These are phyloP conservation scores for Aurantiochytrium sp. DNA, from an alignment of 108 stramenopile genomes.

Conservation along the genomic window DNA sequence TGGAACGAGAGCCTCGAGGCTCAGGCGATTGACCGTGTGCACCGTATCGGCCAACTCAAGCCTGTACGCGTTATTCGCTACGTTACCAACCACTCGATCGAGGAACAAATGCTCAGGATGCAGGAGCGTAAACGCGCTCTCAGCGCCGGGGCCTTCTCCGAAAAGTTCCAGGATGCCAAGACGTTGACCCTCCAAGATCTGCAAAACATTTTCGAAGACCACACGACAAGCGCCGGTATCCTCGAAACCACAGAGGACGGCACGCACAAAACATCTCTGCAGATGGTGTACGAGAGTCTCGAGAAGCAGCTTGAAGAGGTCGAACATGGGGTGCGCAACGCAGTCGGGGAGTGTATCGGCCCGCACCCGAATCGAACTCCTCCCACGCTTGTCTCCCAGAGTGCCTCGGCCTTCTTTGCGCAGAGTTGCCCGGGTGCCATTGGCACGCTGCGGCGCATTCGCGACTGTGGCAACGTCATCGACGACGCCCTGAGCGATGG, in stretches of 20 bases:
- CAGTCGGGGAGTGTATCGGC: background rate
- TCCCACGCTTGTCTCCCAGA: background rate
- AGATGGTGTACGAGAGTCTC: background rate
- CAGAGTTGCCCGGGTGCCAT: background rate
- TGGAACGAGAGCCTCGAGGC: constrained; percentile 59
- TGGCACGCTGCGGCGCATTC: background rate
- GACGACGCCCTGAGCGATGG: no score
- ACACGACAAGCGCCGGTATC: background rate
- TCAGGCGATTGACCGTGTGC: constrained; percentile 97
- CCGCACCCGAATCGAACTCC: background rate
- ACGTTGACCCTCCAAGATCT: constrained; percentile 24
- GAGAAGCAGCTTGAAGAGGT: background rate
- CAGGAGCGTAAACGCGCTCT: constrained; percentile 92
- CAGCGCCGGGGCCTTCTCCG: constrained; percentile 84
- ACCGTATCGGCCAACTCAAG: constrained; percentile 86
- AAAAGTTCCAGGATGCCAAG: background rate
- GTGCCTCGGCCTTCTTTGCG: background rate
- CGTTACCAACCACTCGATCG: constrained; percentile 89
- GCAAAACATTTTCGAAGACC: background rate
- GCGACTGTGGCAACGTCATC: no score
- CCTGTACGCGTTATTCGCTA: constrained; percentile 88
- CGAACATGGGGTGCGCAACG: background rate
- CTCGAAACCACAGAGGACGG: no score
- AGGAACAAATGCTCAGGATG: constrained; percentile 87
- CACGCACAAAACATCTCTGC: background rate